phyloP scores from a whole-genome alignment of 1,284 basidiomycete genomes.

The Cryptococcus depauperatus region DNA sequence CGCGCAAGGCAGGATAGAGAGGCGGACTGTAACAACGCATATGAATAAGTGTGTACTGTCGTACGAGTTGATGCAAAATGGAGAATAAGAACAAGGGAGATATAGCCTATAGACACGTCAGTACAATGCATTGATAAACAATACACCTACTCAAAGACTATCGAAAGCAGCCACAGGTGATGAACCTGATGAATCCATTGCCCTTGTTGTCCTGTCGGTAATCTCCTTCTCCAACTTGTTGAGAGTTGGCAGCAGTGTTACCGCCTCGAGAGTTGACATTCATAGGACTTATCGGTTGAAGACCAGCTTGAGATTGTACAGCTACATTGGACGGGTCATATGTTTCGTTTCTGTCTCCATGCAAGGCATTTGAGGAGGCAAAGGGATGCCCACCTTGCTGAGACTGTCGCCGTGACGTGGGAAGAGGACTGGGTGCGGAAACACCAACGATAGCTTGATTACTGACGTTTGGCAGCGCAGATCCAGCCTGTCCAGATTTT shows the following conservation, averaged over 20 bases:
- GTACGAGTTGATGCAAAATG: too few species aligned
- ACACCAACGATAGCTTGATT: slow-evolving; percentile 46
- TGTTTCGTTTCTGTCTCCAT: slow-evolving; percentile 17
- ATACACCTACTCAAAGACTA: slow-evolving; percentile 11
- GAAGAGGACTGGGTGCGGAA: slow-evolving; percentile 36
- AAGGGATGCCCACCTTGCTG: slow-evolving; percentile 42
- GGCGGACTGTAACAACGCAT: too few species aligned
- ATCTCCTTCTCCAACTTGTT: slow-evolving; percentile 38
- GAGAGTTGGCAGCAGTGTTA: slow-evolving; percentile 31
- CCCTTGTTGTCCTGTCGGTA: slow-evolving; percentile 31
- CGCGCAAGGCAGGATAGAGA: too few species aligned
- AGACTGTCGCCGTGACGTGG: slow-evolving; percentile 39
- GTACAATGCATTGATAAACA: not conserved
- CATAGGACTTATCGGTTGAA: slow-evolving; percentile 39
- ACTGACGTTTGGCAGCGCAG: slow-evolving; percentile 39
- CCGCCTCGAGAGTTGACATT: slow-evolving; percentile 33
- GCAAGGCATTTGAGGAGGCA: slow-evolving; percentile 26
- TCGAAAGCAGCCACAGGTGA: slow-evolving; percentile 40
- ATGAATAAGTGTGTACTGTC: too few species aligned
- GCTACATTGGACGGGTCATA: slow-evolving; percentile 37
- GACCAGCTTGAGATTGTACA: slow-evolving; percentile 28
- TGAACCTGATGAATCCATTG: slow-evolving; percentile 37
- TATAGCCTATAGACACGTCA: not conserved
- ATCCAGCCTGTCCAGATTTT: slow-evolving; percentile 32
- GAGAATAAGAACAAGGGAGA: too few species aligned